phyloP scores from a whole-genome alignment of 768 basidiomycete species.

The Polyporus arcularius region DNA sequence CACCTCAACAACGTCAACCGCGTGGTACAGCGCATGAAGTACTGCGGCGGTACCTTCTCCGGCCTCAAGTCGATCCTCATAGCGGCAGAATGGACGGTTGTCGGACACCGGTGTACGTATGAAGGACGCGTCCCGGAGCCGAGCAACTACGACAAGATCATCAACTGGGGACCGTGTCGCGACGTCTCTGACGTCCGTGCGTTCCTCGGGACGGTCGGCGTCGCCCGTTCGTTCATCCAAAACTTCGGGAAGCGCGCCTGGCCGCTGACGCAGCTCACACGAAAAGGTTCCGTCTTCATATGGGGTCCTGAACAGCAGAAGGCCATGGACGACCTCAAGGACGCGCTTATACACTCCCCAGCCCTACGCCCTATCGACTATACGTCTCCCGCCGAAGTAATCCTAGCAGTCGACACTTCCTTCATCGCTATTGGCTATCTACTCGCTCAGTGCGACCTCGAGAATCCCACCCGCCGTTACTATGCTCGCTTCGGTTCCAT shows the following conservation, averaged over 20 bases:
- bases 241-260: slow-evolving; percentile 17
- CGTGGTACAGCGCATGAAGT: slow-evolving; percentile 34
- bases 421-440: background rate
- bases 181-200: slow-evolving; percentile 23
- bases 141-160: slow-evolving; percentile 26
- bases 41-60: slow-evolving; percentile 25
- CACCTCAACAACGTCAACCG: slow-evolving; percentile 39
- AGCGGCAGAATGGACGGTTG: slow-evolving; percentile 19
- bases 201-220: slow-evolving; percentile 25
- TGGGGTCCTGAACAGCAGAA: slow-evolving; percentile 4
- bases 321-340: slow-evolving; percentile 20
- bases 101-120: slow-evolving; percentile 41
- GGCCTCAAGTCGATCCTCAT: slow-evolving; percentile 5
- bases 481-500: slow-evolving; percentile 34
- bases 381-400: slow-evolving; percentile 2
- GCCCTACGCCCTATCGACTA: slow-evolving; percentile 24
- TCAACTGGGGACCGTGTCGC: slow-evolving; percentile 21
- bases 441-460: slow-evolving; percentile 12
- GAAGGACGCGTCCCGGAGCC: slow-evolving; percentile 34
- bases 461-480: slow-evolving; percentile 12
- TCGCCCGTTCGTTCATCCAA: slow-evolving; percentile 10
- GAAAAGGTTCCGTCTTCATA: slow-evolving; percentile 19
- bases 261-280: slow-evolving; percentile 20
- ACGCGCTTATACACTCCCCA: background rate
- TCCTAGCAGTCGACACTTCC: slow-evolving; percentile 25